Evolutionary conservation across 2,329 filamentous ascomycete species (phyloP), one percentile per base, ranked within the genome.

Genomic region (Biscogniauxia mediterranea): DNA sequence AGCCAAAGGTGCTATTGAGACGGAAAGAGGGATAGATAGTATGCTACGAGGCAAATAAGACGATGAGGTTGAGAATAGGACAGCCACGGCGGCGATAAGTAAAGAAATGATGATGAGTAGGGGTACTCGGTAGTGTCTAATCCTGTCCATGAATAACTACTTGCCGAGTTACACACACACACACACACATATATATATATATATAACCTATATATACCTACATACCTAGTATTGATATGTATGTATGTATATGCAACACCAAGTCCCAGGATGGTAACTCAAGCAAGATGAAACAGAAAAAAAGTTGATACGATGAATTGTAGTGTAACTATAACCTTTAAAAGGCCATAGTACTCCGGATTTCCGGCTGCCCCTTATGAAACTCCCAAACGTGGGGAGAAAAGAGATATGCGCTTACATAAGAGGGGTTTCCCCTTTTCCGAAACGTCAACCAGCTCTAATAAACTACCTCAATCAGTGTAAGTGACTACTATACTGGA

Each of bases 81-180:
- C 57, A 32, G 71, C 71, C 66, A 73, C 58, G 55, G 64, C 61
- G 58, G 67, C 69, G 54, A 70, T 28, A 46, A 69, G 49, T 4
- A 72, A 54, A 1, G 70, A 67, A 52, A 64, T 19, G 23, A 68
- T 57, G 23, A 68, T 58, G 17, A 70, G 21, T 7, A 69, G 8
- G 54, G 56, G 21, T 42, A 46, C 65, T 56, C 56, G 65, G 57
- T 58, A 42, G 19, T 52, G 58, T 52, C 51, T 54, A 17, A 23
- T 6, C 17, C 51, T 56, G 54, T 58, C 59, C 63, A 69, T 66
- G 19, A 53, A 38, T 49, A 38, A 50, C n/a, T 11, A 28, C 26
- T 28, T 28, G 26, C 15, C 19, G 46, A 54, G 38, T 21, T 26
- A n/a, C 50, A 11, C n/a, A n/a, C n/a, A n/a, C n/a, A n/a, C n/a